Conservation (phyloP, 2,329 filamentous ascomycete species). For the Aspergillus intermedius region DNA sequence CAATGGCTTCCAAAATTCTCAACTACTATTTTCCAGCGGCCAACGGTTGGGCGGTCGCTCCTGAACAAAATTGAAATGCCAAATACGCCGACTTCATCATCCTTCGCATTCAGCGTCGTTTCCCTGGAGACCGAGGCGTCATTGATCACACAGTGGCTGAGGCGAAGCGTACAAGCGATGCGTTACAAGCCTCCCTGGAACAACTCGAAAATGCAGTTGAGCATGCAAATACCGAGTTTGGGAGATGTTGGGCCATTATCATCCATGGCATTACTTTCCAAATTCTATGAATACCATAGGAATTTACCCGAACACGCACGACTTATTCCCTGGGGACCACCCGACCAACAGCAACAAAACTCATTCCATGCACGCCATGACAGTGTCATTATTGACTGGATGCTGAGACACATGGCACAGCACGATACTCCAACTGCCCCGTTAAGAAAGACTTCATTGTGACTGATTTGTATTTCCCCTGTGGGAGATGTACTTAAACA, state of each 20-base stretch:
- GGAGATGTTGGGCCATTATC: conserved; percentile 5
- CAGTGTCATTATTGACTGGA: background rate
- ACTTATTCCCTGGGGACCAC: background rate
- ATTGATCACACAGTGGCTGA: conserved; percentile 2
- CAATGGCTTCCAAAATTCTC: conserved; percentile 3
- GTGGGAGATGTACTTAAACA: too few relatives aligned
- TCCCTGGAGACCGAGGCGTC: background rate
- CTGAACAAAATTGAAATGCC: background rate
- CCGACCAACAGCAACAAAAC: background rate
- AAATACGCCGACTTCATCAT: background rate
- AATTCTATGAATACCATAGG: conserved; percentile 7
- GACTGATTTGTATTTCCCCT: too few relatives aligned
- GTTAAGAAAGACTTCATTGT: too few relatives aligned
- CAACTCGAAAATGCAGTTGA: conserved; percentile 4
- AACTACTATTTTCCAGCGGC: conserved; percentile 3
- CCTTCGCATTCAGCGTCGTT: background rate
- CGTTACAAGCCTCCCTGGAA: background rate
- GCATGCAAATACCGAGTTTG: conserved; percentile 2
- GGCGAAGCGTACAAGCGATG: background rate
- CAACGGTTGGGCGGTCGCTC: conserved; percentile 1
- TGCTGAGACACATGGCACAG: background rate
- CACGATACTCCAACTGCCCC: background rate
- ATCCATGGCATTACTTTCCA: conserved; percentile 3
- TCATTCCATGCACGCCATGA: conserved; percentile 2
- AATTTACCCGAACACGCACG: background rate